Evolutionary conservation across 768 basidiomycete genomes (phyloP), one percentile per base, ranked within the genome.

Genomic region (Gymnopilus junonius): DNA sequence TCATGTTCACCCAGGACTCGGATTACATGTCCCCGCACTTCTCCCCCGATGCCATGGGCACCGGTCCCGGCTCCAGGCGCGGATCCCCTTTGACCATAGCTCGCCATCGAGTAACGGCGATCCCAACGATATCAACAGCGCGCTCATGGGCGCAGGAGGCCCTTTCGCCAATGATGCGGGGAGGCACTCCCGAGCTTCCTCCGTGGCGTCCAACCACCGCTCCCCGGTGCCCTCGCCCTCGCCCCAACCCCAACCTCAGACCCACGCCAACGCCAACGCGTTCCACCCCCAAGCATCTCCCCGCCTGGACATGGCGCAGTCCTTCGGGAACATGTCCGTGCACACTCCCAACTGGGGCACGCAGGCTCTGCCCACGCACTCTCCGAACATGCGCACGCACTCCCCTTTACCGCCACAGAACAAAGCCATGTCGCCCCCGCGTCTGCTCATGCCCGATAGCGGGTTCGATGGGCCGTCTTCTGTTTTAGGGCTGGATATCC

Each of bases 381-480:
- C 51, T 2, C 51, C 51, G 14, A 59, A 59, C 46, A 15, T 59
- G 8, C 32, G 58, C 21, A 65, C 50, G 12, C 51, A 62, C 59
- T 57, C 65, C 32, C 68, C 76, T 69, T 8, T 48, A 12, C 48
- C 56, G 14, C 58, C 34, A 20, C 79, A 77, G 62, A 89, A 29
- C 15, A 51, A 92, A 68, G 78, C 91, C 1, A 85, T 85, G 55
- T 90, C 89, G 0, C 92, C 92, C n/a, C 83, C 87, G 10, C 75
- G 81, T 1, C 74, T 86, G 32, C 72, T 82, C 23, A 81, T 87
- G 73, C 88, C 91, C 1, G 86, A 88, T 43, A 74, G 31, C 20
- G 25, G 12, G 7, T 40, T 55, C 15, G 55, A 54, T 20, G 37
- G 29, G 12, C 20, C 35, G 3, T 45, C 40, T 25, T 48, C 57